A percentile compares a stretch with the other conserved stretches of the same genome.
Conservation (phyloP, 2,329 filamentous ascomycete genomes). For the Cadophora gregata region DNA sequence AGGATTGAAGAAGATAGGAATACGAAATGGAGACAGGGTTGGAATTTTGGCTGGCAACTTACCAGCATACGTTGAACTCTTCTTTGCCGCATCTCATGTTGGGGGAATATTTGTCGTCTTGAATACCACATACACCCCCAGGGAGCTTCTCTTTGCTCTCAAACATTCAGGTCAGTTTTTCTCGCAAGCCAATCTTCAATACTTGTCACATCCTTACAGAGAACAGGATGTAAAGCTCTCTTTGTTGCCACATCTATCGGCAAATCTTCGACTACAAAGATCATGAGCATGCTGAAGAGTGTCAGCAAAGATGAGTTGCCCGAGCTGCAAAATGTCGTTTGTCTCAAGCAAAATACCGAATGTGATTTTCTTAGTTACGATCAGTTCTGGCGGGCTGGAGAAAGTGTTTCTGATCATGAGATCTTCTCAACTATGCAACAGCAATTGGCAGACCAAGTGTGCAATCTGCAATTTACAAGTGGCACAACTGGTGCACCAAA, state of each 20-base stretch:
- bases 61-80: conserved; percentile 41
- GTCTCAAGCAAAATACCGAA: not conserved
- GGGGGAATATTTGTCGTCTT: conserved; percentile 76
- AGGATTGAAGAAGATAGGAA: conserved; percentile 25
- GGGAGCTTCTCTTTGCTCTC: conserved; percentile 74
- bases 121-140: conserved; percentile 82
- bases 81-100: conserved; percentile 47
- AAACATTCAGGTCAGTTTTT: conserved; percentile 65
- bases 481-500: conserved; percentile 78
- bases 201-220: not conserved
- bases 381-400: not conserved
- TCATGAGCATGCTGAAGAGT: not conserved
- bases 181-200: not conserved
- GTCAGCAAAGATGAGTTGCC: conserved; percentile 18
- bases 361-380: not conserved
- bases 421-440: conserved; percentile 59
- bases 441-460: conserved; percentile 69
- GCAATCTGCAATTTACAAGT: conserved; percentile 77
- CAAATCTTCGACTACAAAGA: not conserved
- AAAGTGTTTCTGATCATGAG: conserved; percentile 51
- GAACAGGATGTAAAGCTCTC: conserved; percentile 70
- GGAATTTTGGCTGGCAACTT: conserved; percentile 37
- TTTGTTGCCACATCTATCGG: conserved; percentile 50
- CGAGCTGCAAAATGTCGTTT: conserved; percentile 3
- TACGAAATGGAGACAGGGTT: conserved; percentile 31